phyloP scores from a whole-genome alignment of 2,329 filamentous ascomycete genomes.

The Verticillium nubilum region DNA sequence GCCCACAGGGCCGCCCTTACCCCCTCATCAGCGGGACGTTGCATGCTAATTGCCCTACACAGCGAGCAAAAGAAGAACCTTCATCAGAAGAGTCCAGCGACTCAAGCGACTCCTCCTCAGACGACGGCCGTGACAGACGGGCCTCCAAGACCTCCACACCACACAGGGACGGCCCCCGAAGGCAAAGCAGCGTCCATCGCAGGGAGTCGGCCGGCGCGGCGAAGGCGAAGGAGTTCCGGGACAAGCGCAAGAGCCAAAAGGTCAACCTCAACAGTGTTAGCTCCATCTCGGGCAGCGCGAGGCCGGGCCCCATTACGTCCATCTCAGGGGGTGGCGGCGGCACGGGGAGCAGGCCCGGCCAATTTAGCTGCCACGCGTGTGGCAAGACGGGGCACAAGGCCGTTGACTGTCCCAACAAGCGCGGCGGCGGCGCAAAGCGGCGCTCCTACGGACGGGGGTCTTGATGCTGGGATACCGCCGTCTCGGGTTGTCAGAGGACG shows the following conservation, averaged over 20 bases:
- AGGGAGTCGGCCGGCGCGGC: conserved; percentile 34
- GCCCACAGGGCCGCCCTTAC: background rate
- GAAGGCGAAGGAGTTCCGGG: conserved; percentile 45
- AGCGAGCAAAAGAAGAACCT: conserved; percentile 6
- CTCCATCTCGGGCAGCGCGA: conserved; percentile 46
- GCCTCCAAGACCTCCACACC: conserved; percentile 8
- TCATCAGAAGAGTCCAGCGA: conserved; percentile 15
- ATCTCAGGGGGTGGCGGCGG: background rate
- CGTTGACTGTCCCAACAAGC: conserved; percentile 43
- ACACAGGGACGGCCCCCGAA: conserved; percentile 14
- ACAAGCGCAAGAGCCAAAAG: conserved; percentile 58
- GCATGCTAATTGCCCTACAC: background rate
- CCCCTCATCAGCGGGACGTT: background rate
- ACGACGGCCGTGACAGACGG: conserved; percentile 3
- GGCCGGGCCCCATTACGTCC: background rate
- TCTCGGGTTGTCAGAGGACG: background rate
- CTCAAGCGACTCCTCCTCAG: conserved; percentile 20
- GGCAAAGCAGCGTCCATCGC: conserved; percentile 17
- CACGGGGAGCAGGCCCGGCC: background rate
- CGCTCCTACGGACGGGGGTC: background rate
- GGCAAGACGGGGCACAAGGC: conserved; percentile 56
- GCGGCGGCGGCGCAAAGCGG: background rate
- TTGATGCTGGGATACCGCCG: background rate
- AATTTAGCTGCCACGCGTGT: conserved; percentile 54
- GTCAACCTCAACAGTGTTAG: conserved; percentile 59